These are phyloP conservation scores for Cladorrhinum samala DNA, from an alignment of 495 filamentous ascomycete species.

Conservation along the genomic window DNA sequence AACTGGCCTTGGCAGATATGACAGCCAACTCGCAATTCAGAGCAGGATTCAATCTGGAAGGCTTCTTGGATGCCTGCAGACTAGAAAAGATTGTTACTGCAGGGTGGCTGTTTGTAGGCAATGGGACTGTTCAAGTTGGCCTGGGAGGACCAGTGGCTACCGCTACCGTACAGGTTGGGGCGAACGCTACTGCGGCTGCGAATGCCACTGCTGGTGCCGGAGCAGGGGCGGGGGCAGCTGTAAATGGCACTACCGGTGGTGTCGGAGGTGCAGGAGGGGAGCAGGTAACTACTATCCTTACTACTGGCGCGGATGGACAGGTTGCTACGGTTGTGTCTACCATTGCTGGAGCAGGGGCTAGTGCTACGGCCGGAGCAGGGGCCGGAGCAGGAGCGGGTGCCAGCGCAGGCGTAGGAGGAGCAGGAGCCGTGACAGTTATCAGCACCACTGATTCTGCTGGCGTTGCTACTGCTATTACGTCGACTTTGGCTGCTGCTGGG, in stretches of 20 bases:
- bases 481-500: not conserved
- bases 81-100: slow-evolving; percentile 3
- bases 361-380: not conserved
- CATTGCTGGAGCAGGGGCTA: not conserved
- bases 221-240: not conserved
- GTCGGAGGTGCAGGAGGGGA: not conserved
- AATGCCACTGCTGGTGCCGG: not conserved
- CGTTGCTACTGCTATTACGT: not conserved
- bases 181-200: not conserved
- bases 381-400: not conserved
- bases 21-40: slow-evolving; percentile 2
- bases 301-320: not conserved
- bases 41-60: slow-evolving; percentile 12
- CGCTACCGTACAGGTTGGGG: not conserved
- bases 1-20: slow-evolving; percentile 8
- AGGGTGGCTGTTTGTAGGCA: slow-evolving; percentile 9
- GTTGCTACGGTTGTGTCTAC: not conserved
- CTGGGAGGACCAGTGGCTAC: not conserved
- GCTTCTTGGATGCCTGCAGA: slow-evolving; percentile 9
- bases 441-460: not conserved
- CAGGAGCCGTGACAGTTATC: not conserved
- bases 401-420: not conserved
- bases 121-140: not conserved
- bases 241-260: slow-evolving; percentile 2
- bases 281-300: not conserved